A percentile compares a stretch with the other conserved stretches of the same genome.
Evolutionary conservation across 2,329 filamentous ascomycete genomes (phyloP).

Genomic region (Diaporthe caulivora): DNA sequence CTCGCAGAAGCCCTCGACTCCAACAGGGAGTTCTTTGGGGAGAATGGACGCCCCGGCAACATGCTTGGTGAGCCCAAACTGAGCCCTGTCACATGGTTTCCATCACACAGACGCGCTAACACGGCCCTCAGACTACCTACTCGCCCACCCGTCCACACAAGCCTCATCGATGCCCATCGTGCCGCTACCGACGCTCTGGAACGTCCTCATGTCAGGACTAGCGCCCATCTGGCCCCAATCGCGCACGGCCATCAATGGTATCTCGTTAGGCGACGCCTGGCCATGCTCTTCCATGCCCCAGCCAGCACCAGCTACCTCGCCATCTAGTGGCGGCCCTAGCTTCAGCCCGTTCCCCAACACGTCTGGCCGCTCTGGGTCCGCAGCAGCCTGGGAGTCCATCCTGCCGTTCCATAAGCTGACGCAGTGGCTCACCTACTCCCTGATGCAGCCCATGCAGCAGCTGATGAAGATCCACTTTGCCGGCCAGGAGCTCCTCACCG

Average conservation of each 20-base stretch:
- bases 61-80: constrained; percentile 80
- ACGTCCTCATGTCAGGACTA: constrained; percentile 88
- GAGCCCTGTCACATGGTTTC: constrained; percentile 1
- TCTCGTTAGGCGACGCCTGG: constrained; percentile 94
- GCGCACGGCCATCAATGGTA: constrained; percentile 87
- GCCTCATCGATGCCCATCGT: constrained; percentile 91
- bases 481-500: constrained; percentile 70
- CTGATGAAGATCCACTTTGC: constrained; percentile 64
- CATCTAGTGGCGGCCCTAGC: constrained; percentile 59
- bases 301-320: constrained; percentile 55
- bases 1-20: constrained; percentile 80
- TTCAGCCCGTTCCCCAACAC: constrained; percentile 61
- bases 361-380: constrained; percentile 49
- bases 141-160: constrained; percentile 90
- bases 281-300: constrained; percentile 85
- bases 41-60: constrained; percentile 87
- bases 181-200: constrained; percentile 89
- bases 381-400: constrained; percentile 81
- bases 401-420: constrained; percentile 73
- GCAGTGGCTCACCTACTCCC: constrained; percentile 80
- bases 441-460: constrained; percentile 74
- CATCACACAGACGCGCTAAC: constrained; percentile 42
- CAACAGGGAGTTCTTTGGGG: constrained; percentile 86
- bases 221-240: constrained; percentile 89
- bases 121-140: constrained; percentile 80